These are phyloP conservation scores for Tolypocladium tundrense DNA, from an alignment of 2,329 filamentous ascomycete species.

Conservation along the genomic window DNA sequence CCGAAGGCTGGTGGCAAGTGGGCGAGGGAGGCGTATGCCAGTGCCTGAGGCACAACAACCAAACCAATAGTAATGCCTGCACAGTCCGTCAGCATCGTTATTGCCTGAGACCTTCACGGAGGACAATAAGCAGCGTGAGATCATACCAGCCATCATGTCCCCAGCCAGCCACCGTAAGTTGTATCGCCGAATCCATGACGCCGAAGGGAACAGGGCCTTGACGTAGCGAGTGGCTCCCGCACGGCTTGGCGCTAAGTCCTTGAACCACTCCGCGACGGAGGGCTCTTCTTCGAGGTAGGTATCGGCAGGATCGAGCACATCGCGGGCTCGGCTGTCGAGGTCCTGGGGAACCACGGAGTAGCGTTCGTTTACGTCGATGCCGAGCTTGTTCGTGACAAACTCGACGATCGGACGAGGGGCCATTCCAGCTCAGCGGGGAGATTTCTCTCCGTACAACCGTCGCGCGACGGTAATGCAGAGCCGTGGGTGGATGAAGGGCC, in stretches of 20 bases:
- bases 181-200: slow-evolving; percentile 60
- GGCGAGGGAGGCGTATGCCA: slow-evolving; percentile 70
- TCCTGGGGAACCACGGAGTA: slow-evolving; percentile 13
- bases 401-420: background rate
- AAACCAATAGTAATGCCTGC: slow-evolving; percentile 40
- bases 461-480: background rate
- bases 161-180: slow-evolving; percentile 63
- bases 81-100: background rate
- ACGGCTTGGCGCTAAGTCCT: slow-evolving; percentile 39
- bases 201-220: slow-evolving; percentile 49
- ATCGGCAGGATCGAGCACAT: slow-evolving; percentile 14
- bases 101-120: background rate
- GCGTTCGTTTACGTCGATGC: slow-evolving; percentile 19
- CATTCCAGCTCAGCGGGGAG: background rate
- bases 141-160: slow-evolving; percentile 59
- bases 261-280: slow-evolving; percentile 51
- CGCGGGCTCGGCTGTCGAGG: slow-evolving; percentile 14
- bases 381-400: slow-evolving; percentile 16
- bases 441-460: background rate
- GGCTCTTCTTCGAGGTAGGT: slow-evolving; percentile 55
- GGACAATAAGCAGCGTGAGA: background rate
- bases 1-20: slow-evolving; percentile 59
- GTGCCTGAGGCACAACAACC: slow-evolving; percentile 69
- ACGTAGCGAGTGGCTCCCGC: slow-evolving; percentile 39
- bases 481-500: background rate